Base-by-base conservation (phyloP, 805 yeast genomes). In the Metschnikowia lunata region DNA sequence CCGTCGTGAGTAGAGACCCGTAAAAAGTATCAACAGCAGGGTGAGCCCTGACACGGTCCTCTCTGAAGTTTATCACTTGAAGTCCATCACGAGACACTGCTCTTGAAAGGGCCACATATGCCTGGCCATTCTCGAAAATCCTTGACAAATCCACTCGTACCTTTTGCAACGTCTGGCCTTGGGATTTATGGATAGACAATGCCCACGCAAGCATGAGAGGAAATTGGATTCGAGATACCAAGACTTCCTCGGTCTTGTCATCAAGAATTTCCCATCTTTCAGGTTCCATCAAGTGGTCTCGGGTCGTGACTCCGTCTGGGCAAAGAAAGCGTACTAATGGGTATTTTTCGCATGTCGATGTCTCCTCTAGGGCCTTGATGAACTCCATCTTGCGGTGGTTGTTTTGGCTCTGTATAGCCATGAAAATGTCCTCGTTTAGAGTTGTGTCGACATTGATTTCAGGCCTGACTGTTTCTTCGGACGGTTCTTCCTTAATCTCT, bases 241-340 rank as follows among this genome's bases (percentile, higher is more conserved):
- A 52, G 0, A 83, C 78, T 27, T 52, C 52, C 8, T 71, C 71
- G 15, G 84, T 88, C 23, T 73, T 66, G 40, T 85, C 88, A 62
- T 88, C 95, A 50, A 83, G 91, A 18, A 87, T 71, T 0, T 74
- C 75, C 88, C 97, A 91, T 11, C 72, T 72, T 59, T 91, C 98
- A 0, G 90, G 88, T 49, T 81, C 85, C 3, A 89, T 85, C 10
- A 90, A 63, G 1, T 88, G 82, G n/a, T 83, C 83, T 49, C 96
- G 66, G 1, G 86, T 65, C 30, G 66, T 75, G 2, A 79, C 74
- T 1, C 88, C 85, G 56, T 87, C 89, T 0, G 86, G 78, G 3
- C 82, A 68, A 36, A 78, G 65, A 58, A 93, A 93, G 40, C 87
- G 71, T 0, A 91, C 97, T 18, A 88, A 64, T 0, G 99, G 99